Conservation (phyloP, 768 basidiomycete species). For the Coprinopsis cinerea region DNA sequence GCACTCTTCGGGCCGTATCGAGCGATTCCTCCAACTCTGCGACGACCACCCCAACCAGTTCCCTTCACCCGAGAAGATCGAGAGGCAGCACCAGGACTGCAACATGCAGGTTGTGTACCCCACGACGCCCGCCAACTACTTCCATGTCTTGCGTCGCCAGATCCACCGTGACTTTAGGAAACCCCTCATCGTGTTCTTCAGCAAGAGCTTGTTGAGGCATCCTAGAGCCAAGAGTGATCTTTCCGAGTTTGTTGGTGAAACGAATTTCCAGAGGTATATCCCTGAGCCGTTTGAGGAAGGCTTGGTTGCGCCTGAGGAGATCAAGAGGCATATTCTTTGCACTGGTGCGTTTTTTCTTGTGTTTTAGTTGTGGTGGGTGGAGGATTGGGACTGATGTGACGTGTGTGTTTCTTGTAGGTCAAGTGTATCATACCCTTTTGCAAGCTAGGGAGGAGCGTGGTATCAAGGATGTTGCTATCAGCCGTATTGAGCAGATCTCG, state of each 20-base stretch:
- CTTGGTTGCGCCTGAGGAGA: conserved; percentile 75
- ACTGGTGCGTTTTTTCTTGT: conserved; percentile 41
- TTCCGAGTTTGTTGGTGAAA: conserved; percentile 84
- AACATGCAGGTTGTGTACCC: conserved; percentile 99
- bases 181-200: conserved; percentile 96
- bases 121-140: conserved; percentile 95
- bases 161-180: conserved; percentile 98
- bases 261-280: conserved; percentile 89
- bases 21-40: conserved; percentile 95
- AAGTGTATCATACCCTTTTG: conserved; percentile 88
- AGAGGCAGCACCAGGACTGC: conserved; percentile 96
- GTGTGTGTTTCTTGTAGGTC: conserved; percentile 47
- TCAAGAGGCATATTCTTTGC: conserved; percentile 90
- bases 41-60: conserved; percentile 93
- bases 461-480: conserved; percentile 91
- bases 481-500: conserved; percentile 89
- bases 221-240: conserved; percentile 85
- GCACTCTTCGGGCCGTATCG: conserved; percentile 92
- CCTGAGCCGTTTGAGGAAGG: conserved; percentile 68
- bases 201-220: conserved; percentile 92
- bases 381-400: background rate
- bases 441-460: conserved; percentile 89
- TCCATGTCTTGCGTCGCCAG: conserved; percentile 96
- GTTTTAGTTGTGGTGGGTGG: no score
- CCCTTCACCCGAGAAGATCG: conserved; percentile 84